A percentile compares a stretch with the other conserved stretches of the same genome.
phyloP scores from a whole-genome alignment of 768 basidiomycete species.

The Boletus edulis region DNA sequence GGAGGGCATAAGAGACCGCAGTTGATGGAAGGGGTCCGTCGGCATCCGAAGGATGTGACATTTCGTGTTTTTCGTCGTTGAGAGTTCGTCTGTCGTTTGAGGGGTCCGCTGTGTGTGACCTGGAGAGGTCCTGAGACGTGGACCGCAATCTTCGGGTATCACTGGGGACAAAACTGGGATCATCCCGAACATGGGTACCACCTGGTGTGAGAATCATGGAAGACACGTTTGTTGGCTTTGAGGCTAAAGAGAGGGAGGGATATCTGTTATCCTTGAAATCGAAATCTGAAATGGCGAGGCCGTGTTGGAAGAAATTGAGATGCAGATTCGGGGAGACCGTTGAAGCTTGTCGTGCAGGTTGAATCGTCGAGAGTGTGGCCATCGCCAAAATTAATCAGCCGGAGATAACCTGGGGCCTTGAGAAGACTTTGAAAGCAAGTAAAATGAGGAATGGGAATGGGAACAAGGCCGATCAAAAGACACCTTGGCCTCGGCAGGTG shows the following conservation, averaged over 20 bases:
- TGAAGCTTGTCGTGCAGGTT: conserved; percentile 41
- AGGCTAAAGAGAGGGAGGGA: conserved; percentile 32
- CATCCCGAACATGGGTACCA: conserved; percentile 28
- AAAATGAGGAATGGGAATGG: conserved; percentile 5
- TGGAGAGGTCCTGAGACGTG: conserved; percentile 10
- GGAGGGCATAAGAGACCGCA: conserved; percentile 44
- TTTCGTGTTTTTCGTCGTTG: conserved; percentile 24
- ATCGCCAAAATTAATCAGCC: conserved; percentile 24
- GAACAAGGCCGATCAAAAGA: conserved; percentile 4
- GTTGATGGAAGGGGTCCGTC: conserved; percentile 26
- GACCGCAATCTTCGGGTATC: conserved; percentile 14
- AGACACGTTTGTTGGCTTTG: conserved; percentile 23
- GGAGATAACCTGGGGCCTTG: conserved; percentile 20
- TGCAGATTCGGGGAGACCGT: conserved; percentile 33
- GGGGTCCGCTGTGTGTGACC: conserved; percentile 14
- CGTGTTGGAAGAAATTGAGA: conserved; percentile 47
- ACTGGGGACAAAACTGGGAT: conserved; percentile 5
- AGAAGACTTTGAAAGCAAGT: conserved; percentile 9
- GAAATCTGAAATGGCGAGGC: conserved; percentile 54
- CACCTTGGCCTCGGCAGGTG: not conserved
- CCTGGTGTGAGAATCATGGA: conserved; percentile 30
- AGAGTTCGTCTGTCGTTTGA: conserved; percentile 21
- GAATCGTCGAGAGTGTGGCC: conserved; percentile 52
- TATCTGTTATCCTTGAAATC: conserved; percentile 67
- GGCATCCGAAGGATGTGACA: conserved; percentile 12